These are phyloP conservation scores for Torulaspora maleeae DNA, from an alignment of 805 yeast species.

Conservation along the genomic window DNA sequence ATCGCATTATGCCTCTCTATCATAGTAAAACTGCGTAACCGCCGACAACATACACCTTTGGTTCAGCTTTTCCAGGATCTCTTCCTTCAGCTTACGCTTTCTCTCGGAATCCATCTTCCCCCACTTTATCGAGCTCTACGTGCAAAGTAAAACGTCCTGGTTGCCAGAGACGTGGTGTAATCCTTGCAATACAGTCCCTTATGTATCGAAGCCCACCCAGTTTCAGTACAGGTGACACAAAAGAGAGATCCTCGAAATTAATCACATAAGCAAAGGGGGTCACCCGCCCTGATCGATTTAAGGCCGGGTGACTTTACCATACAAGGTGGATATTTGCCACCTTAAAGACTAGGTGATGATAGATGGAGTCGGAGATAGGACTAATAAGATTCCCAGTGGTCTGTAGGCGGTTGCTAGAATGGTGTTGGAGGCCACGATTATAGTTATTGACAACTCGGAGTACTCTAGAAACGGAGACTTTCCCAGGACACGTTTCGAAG, in stretches of 20 bases:
- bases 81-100: conserved; percentile 11
- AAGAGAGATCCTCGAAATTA: no score
- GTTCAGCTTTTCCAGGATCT: conserved; percentile 13
- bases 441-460: conserved; percentile 93
- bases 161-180: no score
- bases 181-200: background rate
- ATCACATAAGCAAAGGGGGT: no score
- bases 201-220: background rate
- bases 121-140: background rate
- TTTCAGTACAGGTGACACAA: background rate
- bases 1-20: background rate
- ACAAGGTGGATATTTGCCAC: conserved; percentile 2
- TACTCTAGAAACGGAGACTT: conserved; percentile 95
- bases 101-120: conserved; percentile 9
- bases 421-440: conserved; percentile 96
- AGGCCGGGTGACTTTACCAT: background rate
- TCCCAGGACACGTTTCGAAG: conserved; percentile 80
- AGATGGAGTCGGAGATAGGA: background rate
- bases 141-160: background rate
- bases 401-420: conserved; percentile 38
- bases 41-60: conserved; percentile 16
- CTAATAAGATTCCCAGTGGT: background rate
- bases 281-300: background rate
- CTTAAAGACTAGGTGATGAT: background rate
- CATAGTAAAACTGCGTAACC: background rate